Percentiles rank a stretch among this genome's conserved stretches.
Evolutionary conservation across 2,329 filamentous ascomycete species (phyloP).

Genomic region (Endothia cerciana): DNA sequence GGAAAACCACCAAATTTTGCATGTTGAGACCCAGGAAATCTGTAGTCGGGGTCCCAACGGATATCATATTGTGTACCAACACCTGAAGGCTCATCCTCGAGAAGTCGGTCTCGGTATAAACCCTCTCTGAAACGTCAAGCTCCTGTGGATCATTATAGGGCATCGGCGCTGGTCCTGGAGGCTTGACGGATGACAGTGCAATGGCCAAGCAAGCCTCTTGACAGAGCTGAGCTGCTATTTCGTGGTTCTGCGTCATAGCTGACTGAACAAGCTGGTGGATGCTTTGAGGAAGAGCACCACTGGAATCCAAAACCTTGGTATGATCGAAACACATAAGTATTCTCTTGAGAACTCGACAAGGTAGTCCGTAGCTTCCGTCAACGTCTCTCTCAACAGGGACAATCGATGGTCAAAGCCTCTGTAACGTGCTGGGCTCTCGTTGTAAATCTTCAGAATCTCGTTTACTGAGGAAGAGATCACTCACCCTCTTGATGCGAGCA

Average conservation of each 20-base stretch:
- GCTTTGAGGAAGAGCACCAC: background rate
- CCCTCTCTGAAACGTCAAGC: background rate
- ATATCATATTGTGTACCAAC: background rate
- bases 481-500: background rate
- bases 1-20: background rate
- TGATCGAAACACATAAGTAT: background rate
- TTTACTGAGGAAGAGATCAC: background rate
- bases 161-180: background rate
- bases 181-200: background rate
- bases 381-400: background rate
- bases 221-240: background rate
- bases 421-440: background rate
- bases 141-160: background rate
- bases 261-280: background rate
- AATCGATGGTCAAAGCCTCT: background rate
- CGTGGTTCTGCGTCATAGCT: background rate
- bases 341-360: background rate
- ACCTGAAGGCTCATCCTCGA: background rate
- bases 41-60: slow-evolving; percentile 2
- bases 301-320: background rate
- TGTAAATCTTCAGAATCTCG: background rate
- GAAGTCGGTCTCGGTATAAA: background rate
- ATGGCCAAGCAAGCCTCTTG: background rate
- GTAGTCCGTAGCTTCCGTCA: background rate
- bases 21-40: background rate